phyloP scores from a whole-genome alignment of 2,329 filamentous ascomycete genomes.

The Phialophora expanda region DNA sequence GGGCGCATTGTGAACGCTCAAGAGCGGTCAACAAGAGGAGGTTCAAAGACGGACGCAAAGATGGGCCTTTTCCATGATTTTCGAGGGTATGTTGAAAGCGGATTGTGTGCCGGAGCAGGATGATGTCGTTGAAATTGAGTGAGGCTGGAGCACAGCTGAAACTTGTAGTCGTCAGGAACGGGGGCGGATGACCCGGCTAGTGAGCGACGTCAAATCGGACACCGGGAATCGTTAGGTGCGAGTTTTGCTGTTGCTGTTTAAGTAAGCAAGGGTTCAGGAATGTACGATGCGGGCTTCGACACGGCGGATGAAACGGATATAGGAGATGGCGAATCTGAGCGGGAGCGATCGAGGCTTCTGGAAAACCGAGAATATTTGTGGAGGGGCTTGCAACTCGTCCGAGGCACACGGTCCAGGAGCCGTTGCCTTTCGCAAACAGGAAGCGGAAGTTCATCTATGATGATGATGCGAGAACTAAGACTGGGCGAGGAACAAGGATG shows the following conservation, averaged over 20 bases:
- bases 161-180: constrained; percentile 14
- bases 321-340: constrained; percentile 8
- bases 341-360: not conserved
- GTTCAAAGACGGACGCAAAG: constrained; percentile 11
- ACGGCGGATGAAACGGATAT: constrained; percentile 4
- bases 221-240: not conserved
- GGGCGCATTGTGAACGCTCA: constrained; percentile 24
- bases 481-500: constrained; percentile 10
- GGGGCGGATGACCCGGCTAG: constrained; percentile 21
- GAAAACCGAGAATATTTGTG: not conserved
- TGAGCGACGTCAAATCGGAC: constrained; percentile 19
- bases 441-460: constrained; percentile 13
- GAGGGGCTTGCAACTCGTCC: not conserved
- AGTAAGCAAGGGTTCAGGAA: constrained; percentile 19
- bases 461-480: constrained; percentile 1
- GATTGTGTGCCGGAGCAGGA: not conserved
- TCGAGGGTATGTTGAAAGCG: constrained; percentile 1
- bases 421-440: constrained; percentile 9
- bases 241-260: constrained; percentile 12
- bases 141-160: constrained; percentile 32
- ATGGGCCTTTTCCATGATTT: constrained; percentile 14
- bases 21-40: constrained; percentile 1
- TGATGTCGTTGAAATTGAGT: constrained; percentile 31
- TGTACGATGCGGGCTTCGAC: constrained; percentile 11
- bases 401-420: constrained; percentile 9